A percentile compares a stretch with the other conserved stretches of the same genome.
Evolutionary conservation across 257 asterid species (phyloP).

Genomic region (Mitragyna speciosa): DNA sequence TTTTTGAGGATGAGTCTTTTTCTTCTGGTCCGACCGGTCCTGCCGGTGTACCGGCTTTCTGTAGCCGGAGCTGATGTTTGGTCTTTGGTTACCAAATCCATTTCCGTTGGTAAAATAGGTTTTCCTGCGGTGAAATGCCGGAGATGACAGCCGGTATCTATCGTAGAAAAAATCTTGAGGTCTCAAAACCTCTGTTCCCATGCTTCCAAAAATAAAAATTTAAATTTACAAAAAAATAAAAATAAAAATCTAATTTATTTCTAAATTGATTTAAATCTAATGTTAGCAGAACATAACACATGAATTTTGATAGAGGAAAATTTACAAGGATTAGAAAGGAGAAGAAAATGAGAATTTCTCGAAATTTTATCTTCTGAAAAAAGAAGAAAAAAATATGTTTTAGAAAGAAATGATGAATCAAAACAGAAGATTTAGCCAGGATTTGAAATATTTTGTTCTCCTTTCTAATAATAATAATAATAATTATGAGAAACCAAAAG

Average conservation of each 20-base stretch:
- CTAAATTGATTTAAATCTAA: neutral
- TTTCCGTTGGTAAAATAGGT: conserved; percentile 9
- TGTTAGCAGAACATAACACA: neutral
- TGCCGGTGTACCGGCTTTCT: conserved; percentile 20
- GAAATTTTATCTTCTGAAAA: neutral
- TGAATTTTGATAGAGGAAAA: neutral
- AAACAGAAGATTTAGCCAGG: conserved; percentile 11
- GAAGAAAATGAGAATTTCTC: neutral
- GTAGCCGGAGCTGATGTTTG: conserved; percentile 6
- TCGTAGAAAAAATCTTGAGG: conserved; percentile 41
- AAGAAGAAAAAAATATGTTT: neutral
- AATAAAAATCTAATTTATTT: neutral
- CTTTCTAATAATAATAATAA: neutral
- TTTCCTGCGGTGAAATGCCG: conserved; percentile 30
- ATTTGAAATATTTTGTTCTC: neutral
- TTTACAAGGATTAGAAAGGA: neutral
- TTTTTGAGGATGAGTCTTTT: neutral
- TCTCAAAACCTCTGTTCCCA: conserved; percentile 51
- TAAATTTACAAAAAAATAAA: conserved; percentile 1
- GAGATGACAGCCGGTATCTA: conserved; percentile 23
- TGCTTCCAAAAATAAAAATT: conserved; percentile 7
- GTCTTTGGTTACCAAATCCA: conserved; percentile 12
- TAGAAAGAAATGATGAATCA: neutral
- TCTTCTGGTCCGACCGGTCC: conserved; percentile 27
- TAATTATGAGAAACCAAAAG: neutral